phyloP scores from a whole-genome alignment of 352 stramenopile species.

The Pythium dissimile region DNA sequence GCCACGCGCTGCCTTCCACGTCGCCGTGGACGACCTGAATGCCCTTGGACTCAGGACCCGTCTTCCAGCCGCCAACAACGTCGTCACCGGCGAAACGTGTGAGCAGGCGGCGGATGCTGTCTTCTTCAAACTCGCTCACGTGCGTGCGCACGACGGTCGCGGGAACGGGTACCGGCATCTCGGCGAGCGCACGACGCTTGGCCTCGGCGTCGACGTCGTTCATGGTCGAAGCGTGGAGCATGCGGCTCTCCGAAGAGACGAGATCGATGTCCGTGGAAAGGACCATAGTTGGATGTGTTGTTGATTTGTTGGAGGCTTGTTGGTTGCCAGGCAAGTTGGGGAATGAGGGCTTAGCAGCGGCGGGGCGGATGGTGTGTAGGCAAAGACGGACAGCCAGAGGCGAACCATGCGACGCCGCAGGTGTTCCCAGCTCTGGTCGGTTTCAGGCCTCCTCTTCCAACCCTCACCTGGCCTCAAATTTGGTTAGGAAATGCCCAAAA shows the following conservation, averaged over 20 bases:
- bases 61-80: slow-evolving; percentile 60
- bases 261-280: slow-evolving; percentile 22
- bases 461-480: too few species aligned
- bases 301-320: neutral
- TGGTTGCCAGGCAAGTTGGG: slow-evolving; percentile 23
- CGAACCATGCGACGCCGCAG: slow-evolving; percentile 11
- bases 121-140: slow-evolving; percentile 56
- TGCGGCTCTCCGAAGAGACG: slow-evolving; percentile 30
- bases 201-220: slow-evolving; percentile 28
- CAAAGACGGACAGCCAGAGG: neutral
- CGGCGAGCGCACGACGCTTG: slow-evolving; percentile 31
- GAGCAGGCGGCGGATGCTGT: slow-evolving; percentile 52
- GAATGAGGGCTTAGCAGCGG: slow-evolving; percentile 32
- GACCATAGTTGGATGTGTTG: slow-evolving; percentile 7
- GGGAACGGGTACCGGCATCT: slow-evolving; percentile 47
- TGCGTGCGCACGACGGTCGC: slow-evolving; percentile 44
- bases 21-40: slow-evolving; percentile 75
- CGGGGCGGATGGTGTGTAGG: too few species aligned
- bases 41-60: slow-evolving; percentile 60
- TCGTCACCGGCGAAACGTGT: slow-evolving; percentile 55
- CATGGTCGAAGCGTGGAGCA: slow-evolving; percentile 11
- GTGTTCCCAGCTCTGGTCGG: slow-evolving; percentile 9
- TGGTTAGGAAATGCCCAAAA: too few species aligned
- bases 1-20: slow-evolving; percentile 57
- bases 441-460: neutral